Conservation (phyloP, 129 eudicot genomes). For the Arctium lappa region DNA sequence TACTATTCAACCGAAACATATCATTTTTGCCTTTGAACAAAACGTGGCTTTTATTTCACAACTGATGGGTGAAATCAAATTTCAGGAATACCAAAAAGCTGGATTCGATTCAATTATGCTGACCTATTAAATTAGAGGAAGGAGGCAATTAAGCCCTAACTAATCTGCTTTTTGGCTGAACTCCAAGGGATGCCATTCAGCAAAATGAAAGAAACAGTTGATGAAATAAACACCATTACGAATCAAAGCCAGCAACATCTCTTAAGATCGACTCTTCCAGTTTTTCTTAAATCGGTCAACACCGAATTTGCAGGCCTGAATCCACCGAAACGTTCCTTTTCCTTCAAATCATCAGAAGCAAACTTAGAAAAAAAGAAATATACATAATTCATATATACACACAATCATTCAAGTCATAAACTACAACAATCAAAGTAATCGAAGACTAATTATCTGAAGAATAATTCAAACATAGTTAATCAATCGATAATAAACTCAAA, state of each 20-base stretch:
- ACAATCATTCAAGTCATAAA: neutral
- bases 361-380: neutral
- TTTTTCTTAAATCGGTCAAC: constrained; percentile 3
- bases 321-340: constrained; percentile 20
- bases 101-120: constrained; percentile 10
- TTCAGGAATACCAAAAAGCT: neutral
- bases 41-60: neutral
- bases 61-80: neutral
- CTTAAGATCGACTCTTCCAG: constrained; percentile 36
- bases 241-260: constrained; percentile 57
- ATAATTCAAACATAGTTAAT: neutral
- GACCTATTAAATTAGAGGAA: constrained; percentile 19
- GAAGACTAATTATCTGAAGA: neutral
- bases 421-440: constrained; percentile 9
- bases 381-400: neutral
- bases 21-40: neutral
- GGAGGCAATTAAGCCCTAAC: constrained; percentile 34
- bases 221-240: constrained; percentile 45
- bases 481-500: neutral
- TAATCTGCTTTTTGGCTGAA: constrained; percentile 31
- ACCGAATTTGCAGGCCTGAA: constrained; percentile 20
- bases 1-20: neutral
- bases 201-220: constrained; percentile 63
- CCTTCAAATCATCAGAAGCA: constrained; percentile 19
- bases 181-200: constrained; percentile 91